Conservation (phyloP, 345 rosid genomes). For the Murraya paniculata region DNA sequence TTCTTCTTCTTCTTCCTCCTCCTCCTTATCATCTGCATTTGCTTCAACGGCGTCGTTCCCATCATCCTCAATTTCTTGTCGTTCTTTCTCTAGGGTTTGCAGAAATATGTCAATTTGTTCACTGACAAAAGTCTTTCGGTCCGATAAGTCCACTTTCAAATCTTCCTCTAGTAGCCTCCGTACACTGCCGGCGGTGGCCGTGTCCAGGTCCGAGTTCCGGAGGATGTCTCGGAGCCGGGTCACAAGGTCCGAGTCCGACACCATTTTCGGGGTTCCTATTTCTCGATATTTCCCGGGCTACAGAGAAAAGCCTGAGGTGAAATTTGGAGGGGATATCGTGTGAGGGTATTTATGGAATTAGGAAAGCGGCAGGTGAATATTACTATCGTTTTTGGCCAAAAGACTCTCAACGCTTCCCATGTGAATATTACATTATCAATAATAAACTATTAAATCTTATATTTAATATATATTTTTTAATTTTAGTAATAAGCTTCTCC, state of each 20-base stretch:
- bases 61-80: conserved; percentile 26
- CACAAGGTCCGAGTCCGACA: conserved; percentile 66
- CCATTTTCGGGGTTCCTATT: conserved; percentile 35
- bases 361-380: too few relatives aligned
- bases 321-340: not conserved
- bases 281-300: conserved; percentile 19
- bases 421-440: not conserved
- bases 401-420: not conserved
- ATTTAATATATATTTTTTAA: too few relatives aligned
- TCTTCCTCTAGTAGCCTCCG: conserved; percentile 68
- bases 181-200: conserved; percentile 65
- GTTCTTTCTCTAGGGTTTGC: conserved; percentile 30
- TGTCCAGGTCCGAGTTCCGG: conserved; percentile 64
- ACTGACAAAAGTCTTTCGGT: conserved; percentile 53
- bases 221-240: conserved; percentile 73
- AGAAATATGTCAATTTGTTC: conserved; percentile 73
- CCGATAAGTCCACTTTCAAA: conserved; percentile 62
- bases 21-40: not conserved
- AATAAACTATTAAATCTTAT: too few relatives aligned
- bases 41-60: conserved; percentile 32
- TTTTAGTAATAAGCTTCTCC: too few relatives aligned
- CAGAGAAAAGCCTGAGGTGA: not conserved
- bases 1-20: too few relatives aligned
- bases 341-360: not conserved
- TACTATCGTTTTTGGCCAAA: not conserved